These are phyloP conservation scores for Sesbania bispinosa DNA, from an alignment of 306 rosid genomes.

Conservation along the genomic window DNA sequence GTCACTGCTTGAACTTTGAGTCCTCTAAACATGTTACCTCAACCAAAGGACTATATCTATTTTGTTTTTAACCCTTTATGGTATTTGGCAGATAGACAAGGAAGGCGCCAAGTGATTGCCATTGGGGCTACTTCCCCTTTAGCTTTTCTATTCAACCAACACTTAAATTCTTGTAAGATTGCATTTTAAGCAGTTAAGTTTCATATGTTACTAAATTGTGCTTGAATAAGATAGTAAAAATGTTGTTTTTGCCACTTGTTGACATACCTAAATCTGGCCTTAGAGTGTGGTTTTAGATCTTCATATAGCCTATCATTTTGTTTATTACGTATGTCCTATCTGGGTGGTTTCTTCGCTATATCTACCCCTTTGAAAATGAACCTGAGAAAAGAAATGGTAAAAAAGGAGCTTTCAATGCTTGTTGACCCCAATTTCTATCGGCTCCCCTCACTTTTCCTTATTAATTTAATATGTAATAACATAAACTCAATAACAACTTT, in stretches of 20 bases:
- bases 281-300: too few relatives aligned
- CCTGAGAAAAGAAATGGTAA: constrained; percentile 25
- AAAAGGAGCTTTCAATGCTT: constrained; percentile 26
- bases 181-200: too few relatives aligned
- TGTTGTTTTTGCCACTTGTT: too few relatives aligned
- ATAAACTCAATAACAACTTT: constrained; percentile 36
- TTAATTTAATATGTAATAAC: too few relatives aligned
- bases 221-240: too few relatives aligned
- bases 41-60: too few relatives aligned
- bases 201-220: too few relatives aligned
- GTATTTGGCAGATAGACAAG: constrained; percentile 59
- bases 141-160: too few relatives aligned
- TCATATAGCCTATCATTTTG: too few relatives aligned
- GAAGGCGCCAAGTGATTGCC: constrained; percentile 79
- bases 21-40: too few relatives aligned
- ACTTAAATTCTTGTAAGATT: too few relatives aligned
- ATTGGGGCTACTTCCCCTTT: constrained; percentile 48
- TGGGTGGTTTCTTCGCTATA: constrained; percentile 45
- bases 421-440: constrained; percentile 31
- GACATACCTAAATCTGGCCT: too few relatives aligned
- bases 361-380: constrained; percentile 56
- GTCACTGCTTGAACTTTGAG: constrained; percentile 56
- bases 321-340: constrained; percentile 39
- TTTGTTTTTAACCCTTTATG: not conserved
- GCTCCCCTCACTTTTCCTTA: constrained; percentile 15